Base-by-base conservation (phyloP, 192 early-diverging fungal species). In the Entomortierella beljakovae region DNA sequence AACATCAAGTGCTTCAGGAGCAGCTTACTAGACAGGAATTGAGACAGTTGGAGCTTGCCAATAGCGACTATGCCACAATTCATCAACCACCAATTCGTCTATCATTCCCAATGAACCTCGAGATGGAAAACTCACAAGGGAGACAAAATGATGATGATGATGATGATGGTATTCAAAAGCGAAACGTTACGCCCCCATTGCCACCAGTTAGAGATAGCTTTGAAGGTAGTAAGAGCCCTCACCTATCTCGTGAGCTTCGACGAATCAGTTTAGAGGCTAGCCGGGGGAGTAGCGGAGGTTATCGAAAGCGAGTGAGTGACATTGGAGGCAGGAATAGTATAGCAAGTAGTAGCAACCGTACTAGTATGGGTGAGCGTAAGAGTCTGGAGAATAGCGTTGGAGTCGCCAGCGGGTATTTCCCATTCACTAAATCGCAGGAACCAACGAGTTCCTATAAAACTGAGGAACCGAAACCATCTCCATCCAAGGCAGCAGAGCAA, bases 61-160 rank as follows among this genome's bases (percentile, higher is more conserved):
- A 73, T 25, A 65, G 61, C 48, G 32, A 32, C 25, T 56, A 35
- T 10, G 71, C 61, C 1, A 65, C 62, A 2, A 64, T 73, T 32
- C 63, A 60, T 22, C 71, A 73, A 35, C 71, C 71, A 5, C 71
- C 71, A 3, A 65, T 73, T 22, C 71, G 71, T 32, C 49, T 65
- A 15, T 59, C 62, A 16, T 73, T 65, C 43, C 71, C 71, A 9
- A 25, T 65, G 29, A 42, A 73, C 31, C 71, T 61, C 18, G 55
- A 34, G 32, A 34, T 57, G 15, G 31, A 63, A 38, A 61, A 38
- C 8, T 34, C 22, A 22, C 61, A 64, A 28, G 49, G 1, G 25
- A 3, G 22, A 37, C 0, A 18, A 3, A 16, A 16, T 31, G 13
- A 25, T 26, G 2, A 38, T 15, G 22, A 34, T 11, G 55, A 8